A percentile compares a stretch with the other conserved stretches of the same genome.
These are phyloP conservation scores for Cystobasidium slooffiae DNA, from an alignment of 1,284 basidiomycete species.

Conservation along the genomic window DNA sequence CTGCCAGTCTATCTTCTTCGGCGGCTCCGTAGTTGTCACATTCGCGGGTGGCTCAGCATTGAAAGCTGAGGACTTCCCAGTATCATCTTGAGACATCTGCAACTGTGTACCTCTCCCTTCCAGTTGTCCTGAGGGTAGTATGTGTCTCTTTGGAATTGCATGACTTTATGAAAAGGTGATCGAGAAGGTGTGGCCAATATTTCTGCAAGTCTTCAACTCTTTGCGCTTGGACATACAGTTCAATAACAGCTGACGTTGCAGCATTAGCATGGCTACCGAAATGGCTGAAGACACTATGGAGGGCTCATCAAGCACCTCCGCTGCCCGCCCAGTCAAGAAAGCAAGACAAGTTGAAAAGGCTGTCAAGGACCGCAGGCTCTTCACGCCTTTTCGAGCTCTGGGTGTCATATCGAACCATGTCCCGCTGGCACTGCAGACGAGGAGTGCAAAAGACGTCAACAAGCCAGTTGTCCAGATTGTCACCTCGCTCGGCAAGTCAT, in stretches of 20 bases:
- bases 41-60: neutral
- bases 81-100: slow-evolving; percentile 10
- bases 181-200: slow-evolving; percentile 10
- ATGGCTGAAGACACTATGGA: no score
- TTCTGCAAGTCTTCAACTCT: neutral
- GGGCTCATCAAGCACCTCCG: neutral
- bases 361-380: slow-evolving; percentile 62
- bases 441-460: slow-evolving; percentile 68
- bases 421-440: slow-evolving; percentile 84
- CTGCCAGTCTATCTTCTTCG: slow-evolving; percentile 6
- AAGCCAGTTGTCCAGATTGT: slow-evolving; percentile 62
- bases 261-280: slow-evolving; percentile 6
- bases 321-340: slow-evolving; percentile 13
- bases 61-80: neutral
- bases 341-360: slow-evolving; percentile 20
- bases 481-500: slow-evolving; percentile 85
- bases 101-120: neutral
- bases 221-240: neutral
- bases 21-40: neutral
- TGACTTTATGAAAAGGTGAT: neutral
- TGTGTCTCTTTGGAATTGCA: neutral
- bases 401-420: slow-evolving; percentile 90
- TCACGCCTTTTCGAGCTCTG: slow-evolving; percentile 92
- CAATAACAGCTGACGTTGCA: neutral
- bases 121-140: neutral